phyloP scores from a whole-genome alignment of 2,329 filamentous ascomycete species.

The Westerdykella ornata region DNA sequence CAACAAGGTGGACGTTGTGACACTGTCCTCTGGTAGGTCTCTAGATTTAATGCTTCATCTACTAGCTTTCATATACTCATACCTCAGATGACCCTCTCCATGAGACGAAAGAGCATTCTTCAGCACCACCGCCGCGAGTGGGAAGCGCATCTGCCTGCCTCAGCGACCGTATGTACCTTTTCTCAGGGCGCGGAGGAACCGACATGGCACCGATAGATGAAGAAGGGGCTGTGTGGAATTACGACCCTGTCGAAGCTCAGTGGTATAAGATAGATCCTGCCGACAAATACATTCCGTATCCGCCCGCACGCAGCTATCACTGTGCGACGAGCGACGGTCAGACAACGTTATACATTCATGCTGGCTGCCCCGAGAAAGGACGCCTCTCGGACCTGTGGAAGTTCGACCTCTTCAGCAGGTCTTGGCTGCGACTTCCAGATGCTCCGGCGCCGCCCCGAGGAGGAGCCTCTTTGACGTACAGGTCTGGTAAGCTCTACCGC shows the following conservation, averaged over 20 bases:
- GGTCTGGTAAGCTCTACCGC: conserved; percentile 60
- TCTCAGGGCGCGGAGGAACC: conserved; percentile 67
- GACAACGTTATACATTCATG: conserved; percentile 68
- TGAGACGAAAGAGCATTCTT: conserved; percentile 18
- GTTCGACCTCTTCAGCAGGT: conserved; percentile 58
- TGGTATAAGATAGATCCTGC: conserved; percentile 62
- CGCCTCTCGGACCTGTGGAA: conserved; percentile 68
- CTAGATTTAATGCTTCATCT: conserved; percentile 2
- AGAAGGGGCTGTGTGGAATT: conserved; percentile 67
- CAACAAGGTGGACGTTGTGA: conserved; percentile 63
- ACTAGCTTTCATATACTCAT: conserved; percentile 17
- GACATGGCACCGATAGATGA: conserved; percentile 69
- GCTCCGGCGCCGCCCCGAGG: conserved; percentile 62
- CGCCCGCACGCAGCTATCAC: conserved; percentile 66
- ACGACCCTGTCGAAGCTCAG: conserved; percentile 55
- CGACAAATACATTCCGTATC: conserved; percentile 44
- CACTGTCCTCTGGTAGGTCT: conserved; percentile 36
- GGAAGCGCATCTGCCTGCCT: conserved; percentile 67
- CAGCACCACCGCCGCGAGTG: conserved; percentile 60
- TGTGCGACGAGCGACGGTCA: conserved; percentile 58
- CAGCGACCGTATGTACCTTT: conserved; percentile 66
- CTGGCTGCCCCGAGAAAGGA: conserved; percentile 61
- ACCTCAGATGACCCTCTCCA: conserved; percentile 43
- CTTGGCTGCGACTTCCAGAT: conserved; percentile 61
- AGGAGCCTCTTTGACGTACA: conserved; percentile 61